Evolutionary conservation across 768 basidiomycete genomes (phyloP).

Genomic region (Amylocystis lapponica): DNA sequence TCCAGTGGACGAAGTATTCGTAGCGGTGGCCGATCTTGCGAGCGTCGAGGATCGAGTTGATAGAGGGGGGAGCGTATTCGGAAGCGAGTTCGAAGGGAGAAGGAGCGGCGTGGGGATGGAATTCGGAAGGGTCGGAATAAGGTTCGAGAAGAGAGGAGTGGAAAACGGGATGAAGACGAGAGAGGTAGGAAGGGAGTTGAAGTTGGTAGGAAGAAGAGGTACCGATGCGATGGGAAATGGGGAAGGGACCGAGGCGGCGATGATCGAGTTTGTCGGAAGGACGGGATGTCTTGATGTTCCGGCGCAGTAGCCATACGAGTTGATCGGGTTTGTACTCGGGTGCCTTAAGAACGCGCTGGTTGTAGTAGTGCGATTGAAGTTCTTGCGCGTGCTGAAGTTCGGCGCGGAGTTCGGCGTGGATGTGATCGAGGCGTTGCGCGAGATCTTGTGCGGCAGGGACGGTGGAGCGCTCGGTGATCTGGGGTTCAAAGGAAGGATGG

Average conservation of each 20-base stretch:
- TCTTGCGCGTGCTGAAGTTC: slow-evolving; percentile 28
- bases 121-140: slow-evolving; percentile 25
- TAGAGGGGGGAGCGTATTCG: slow-evolving; percentile 1
- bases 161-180: slow-evolving; percentile 34
- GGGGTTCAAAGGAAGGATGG: slow-evolving; percentile 23
- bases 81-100: slow-evolving; percentile 2
- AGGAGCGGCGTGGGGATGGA: slow-evolving; percentile 22
- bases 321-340: slow-evolving; percentile 28
- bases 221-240: neutral
- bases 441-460: slow-evolving; percentile 30
- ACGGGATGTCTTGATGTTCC: slow-evolving; percentile 34
- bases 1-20: slow-evolving; percentile 32
- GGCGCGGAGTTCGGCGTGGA: slow-evolving; percentile 30
- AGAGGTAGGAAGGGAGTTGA: slow-evolving; percentile 15
- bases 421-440: slow-evolving; percentile 20
- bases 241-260: slow-evolving; percentile 1
- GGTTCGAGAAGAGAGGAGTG: slow-evolving; percentile 29
- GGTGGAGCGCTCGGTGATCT: slow-evolving; percentile 21
- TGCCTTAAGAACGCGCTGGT: slow-evolving; percentile 18
- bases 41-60: slow-evolving; percentile 25
- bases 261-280: slow-evolving; percentile 34
- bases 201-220: neutral
- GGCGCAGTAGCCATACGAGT: slow-evolving; percentile 33
- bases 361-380: slow-evolving; percentile 22
- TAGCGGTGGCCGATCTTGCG: slow-evolving; percentile 30